Evolutionary conservation across 2,329 filamentous ascomycete species (phyloP), one percentile per base, ranked within the genome.

Genomic region (Thyridium curvatum): DNA sequence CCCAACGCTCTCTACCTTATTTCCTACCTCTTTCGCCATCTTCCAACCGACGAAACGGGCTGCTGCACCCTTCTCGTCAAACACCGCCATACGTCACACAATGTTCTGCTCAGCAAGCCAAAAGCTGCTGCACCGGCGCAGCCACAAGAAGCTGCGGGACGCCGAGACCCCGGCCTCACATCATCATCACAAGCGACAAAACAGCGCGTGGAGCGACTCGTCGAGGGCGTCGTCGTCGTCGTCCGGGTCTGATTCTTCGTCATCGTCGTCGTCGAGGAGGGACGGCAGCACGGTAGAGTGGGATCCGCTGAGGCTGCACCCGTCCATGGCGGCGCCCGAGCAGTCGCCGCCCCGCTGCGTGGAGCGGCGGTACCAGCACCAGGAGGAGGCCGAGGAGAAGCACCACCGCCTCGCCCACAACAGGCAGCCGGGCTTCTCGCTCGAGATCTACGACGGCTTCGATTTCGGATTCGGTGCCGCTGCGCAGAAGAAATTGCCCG

Each of bases 251-350:
- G 44, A 44, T 18, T 34, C n/a, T n/a, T n/a, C n/a, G n/a, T n/a
- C 8, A 34, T 15, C 8, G 34, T 18, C 5, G 13, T 34, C 35
- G 39, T 18, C 37, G 34, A 41, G 21, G 28, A 37, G 28, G 29
- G 32, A 18, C 32, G 32, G 16, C 32, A 34, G 13, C 32, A 17
- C 17, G 9, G 17, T 13, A 14, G 55, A 57, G 39, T 59, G 53
- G 52, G 52, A 60, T 37, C 54, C 58, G 9, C 50, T 62, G 28
- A 52, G 56, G n/a, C 48, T 58, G 33, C 56, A 62, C 47, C 58
- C 56, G 3, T 37, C 54, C n/a, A 41, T 47, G 21, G 34, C 36
- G 12, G 26, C 36, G 42, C 46, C 33, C 37, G 37, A 41, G 35
- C 42, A 35, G 29, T 35, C 26, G 17, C 18, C 39, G 21, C 32